Conservation (phyloP, 306 rosid genomes). For the Ormosia emarginata region DNA sequence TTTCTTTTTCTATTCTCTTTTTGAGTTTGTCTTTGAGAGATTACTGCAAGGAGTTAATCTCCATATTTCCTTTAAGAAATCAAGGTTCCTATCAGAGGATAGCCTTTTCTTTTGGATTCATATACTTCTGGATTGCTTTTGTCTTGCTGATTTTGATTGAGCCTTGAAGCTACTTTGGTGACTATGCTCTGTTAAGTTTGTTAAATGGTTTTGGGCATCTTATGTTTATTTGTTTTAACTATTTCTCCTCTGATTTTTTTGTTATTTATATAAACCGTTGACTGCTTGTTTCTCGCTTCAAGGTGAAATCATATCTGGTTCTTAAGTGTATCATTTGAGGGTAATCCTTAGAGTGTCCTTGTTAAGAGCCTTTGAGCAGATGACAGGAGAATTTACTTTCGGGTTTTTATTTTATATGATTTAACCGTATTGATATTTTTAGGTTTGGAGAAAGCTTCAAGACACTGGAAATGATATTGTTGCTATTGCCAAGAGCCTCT, state of each 20-base stretch:
- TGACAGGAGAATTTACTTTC: constrained; percentile 5
- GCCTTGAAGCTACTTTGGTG: not conserved
- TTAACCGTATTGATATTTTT: constrained; percentile 19
- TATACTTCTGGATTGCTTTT: not conserved
- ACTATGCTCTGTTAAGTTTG: not conserved
- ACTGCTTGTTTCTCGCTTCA: not conserved
- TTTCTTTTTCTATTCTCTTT: too few species aligned
- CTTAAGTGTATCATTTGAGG: not conserved
- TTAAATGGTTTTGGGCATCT: not conserved
- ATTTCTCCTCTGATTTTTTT: constrained; percentile 10
- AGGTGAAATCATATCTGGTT: not conserved
- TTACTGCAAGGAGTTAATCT: too few species aligned
- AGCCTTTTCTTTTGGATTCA: not conserved
- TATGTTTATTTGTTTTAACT: not conserved
- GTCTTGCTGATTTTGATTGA: not conserved
- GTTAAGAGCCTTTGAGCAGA: not conserved
- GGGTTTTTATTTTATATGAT: constrained; percentile 5
- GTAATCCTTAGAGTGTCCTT: not conserved
- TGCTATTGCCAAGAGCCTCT: constrained; percentile 70
- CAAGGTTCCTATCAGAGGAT: not conserved
- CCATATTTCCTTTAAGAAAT: too few species aligned
- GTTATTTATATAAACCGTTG: constrained; percentile 1
- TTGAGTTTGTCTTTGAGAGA: too few species aligned
- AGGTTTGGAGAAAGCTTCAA: constrained; percentile 87
- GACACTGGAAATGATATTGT: constrained; percentile 55